Conservation (phyloP, 2,329 filamentous ascomycete species). For the Akanthomyces muscarius region DNA sequence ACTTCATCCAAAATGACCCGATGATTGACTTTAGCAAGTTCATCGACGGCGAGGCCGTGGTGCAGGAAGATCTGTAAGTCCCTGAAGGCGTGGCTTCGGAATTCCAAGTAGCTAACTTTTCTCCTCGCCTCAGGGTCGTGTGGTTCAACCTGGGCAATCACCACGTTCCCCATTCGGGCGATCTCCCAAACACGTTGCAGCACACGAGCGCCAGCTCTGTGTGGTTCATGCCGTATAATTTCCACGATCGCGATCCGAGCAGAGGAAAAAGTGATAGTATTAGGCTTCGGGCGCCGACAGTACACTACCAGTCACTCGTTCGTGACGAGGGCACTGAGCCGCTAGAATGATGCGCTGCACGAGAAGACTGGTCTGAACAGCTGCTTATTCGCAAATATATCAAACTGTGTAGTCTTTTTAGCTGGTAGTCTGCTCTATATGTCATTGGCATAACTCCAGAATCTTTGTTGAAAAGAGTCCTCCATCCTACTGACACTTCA, state of each 20-base stretch:
- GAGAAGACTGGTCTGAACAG: too few relatives aligned
- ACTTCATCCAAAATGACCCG: slow-evolving; percentile 34
- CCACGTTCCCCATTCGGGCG: slow-evolving; percentile 49
- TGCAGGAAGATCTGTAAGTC: slow-evolving; percentile 31
- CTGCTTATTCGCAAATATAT: too few relatives aligned
- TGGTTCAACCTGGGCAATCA: slow-evolving; percentile 55
- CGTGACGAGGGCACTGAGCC: too few relatives aligned
- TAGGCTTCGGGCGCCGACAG: neutral
- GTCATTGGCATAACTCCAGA: too few relatives aligned
- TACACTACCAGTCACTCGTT: neutral
- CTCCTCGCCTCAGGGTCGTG: slow-evolving; percentile 33
- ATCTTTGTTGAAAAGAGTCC: too few relatives aligned
- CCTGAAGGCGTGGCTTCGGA: slow-evolving; percentile 31
- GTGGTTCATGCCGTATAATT: slow-evolving; percentile 20
- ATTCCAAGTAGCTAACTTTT: slow-evolving; percentile 26
- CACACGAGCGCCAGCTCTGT: slow-evolving; percentile 25
- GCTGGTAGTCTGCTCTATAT: too few relatives aligned
- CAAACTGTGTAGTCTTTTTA: too few relatives aligned
- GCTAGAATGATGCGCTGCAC: too few relatives aligned
- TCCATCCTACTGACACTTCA: too few relatives aligned
- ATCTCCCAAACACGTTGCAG: slow-evolving; percentile 43
- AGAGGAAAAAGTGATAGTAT: neutral
- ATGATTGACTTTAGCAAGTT: slow-evolving; percentile 48
- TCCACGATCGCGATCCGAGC: slow-evolving; percentile 11
- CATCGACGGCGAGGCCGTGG: slow-evolving; percentile 36